Percentiles rank a stretch among this genome's conserved stretches.
Conservation (phyloP, 1,284 basidiomycete genomes). For the Ganoderma multipileum region DNA sequence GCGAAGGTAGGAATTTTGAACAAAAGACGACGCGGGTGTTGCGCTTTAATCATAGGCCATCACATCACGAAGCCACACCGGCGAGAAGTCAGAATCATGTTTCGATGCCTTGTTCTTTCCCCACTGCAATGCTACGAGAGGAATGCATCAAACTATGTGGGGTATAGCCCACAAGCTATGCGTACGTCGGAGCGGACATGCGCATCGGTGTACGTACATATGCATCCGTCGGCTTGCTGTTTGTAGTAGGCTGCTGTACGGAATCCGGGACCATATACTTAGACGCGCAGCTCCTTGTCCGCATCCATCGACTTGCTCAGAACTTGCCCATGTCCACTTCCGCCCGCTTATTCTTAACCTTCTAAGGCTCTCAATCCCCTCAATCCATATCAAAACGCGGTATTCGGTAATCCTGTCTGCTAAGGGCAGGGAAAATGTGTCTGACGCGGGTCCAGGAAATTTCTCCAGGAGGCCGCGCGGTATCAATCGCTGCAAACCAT, state of each 20-base stretch:
- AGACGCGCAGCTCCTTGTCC: background rate
- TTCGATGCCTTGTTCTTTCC: background rate
- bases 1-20: conserved; percentile 5
- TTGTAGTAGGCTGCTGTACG: too few species aligned
- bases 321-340: background rate
- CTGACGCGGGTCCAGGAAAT: background rate
- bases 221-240: background rate
- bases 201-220: background rate
- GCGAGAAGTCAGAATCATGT: conserved; percentile 12
- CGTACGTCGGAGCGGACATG: background rate
- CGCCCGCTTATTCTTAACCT: background rate
- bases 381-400: background rate
- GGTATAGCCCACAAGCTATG: background rate
- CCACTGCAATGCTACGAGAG: conserved; percentile 2
- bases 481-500: conserved; percentile 21
- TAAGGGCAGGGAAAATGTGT: background rate
- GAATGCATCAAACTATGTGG: background rate
- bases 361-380: background rate
- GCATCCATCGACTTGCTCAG: background rate
- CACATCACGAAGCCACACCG: conserved; percentile 19
- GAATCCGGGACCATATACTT: background rate
- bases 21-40: background rate
- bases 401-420: background rate
- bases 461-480: background rate
- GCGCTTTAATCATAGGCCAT: conserved; percentile 19